These are phyloP conservation scores for Bauhinia variegata DNA, from an alignment of 306 rosid genomes.

Conservation along the genomic window DNA sequence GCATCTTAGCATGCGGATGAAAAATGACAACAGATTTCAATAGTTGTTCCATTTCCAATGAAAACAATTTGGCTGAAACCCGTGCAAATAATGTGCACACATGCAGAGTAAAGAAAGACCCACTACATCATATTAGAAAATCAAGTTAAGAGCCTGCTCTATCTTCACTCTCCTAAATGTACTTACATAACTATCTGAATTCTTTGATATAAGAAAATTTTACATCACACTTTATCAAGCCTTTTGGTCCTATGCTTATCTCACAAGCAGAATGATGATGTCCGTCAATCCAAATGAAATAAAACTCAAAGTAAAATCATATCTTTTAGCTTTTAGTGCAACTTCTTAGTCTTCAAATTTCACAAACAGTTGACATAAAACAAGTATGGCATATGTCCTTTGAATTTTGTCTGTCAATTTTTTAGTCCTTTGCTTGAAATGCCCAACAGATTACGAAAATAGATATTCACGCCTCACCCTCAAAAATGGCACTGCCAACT, in stretches of 20 bases:
- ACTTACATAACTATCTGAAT: too few relatives aligned
- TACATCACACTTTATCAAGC: background rate
- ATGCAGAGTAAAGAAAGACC: too few relatives aligned
- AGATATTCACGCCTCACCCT: slow-evolving; percentile 52
- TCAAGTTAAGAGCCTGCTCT: too few relatives aligned
- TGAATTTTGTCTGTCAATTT: slow-evolving; percentile 8
- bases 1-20: too few relatives aligned
- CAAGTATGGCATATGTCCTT: background rate
- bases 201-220: too few relatives aligned
- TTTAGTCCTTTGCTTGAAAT: slow-evolving; percentile 11
- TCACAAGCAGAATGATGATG: background rate
- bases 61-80: too few relatives aligned
- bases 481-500: slow-evolving; percentile 62
- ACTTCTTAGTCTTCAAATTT: background rate
- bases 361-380: background rate
- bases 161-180: too few relatives aligned
- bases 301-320: background rate
- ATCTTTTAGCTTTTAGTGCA: background rate
- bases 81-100: too few relatives aligned
- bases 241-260: background rate
- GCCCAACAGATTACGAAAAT: slow-evolving; percentile 3
- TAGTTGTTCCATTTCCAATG: too few relatives aligned
- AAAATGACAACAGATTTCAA: too few relatives aligned
- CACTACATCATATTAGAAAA: too few relatives aligned
- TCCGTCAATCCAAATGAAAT: slow-evolving; percentile 3